Conservation (phyloP, 306 rosid species). For the Cicer pinnatifidum region DNA sequence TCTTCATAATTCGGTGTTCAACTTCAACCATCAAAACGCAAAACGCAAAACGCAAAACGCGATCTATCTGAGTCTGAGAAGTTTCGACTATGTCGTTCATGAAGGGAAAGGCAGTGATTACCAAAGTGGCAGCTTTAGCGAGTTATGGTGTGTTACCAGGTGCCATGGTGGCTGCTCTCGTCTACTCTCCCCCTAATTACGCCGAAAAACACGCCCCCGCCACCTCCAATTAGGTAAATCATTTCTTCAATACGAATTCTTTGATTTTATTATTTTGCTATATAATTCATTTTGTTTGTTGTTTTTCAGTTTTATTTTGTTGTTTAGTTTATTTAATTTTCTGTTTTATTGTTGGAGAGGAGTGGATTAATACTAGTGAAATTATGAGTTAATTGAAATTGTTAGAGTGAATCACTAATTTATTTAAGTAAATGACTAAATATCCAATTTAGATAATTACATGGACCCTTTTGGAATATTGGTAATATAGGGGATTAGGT, state of each 20-base stretch:
- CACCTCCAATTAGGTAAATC: slow-evolving; percentile 30
- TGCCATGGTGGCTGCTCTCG: slow-evolving; percentile 48
- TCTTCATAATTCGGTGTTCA: not conserved
- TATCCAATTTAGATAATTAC: too few relatives aligned
- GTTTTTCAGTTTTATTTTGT: not conserved
- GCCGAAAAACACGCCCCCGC: slow-evolving; percentile 27
- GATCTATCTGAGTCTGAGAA: not conserved
- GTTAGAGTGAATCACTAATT: too few relatives aligned
- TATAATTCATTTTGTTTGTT: not conserved
- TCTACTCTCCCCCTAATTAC: slow-evolving; percentile 51
- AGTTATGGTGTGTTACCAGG: slow-evolving; percentile 47
- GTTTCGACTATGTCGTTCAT: slow-evolving; percentile 40
- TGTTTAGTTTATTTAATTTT: too few relatives aligned
- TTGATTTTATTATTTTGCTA: too few relatives aligned
- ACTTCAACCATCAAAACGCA: not conserved
- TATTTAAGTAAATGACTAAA: too few relatives aligned
- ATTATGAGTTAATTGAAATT: too few relatives aligned
- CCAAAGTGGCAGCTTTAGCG: slow-evolving; percentile 48
- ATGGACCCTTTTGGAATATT: too few relatives aligned
- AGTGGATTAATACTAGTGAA: too few relatives aligned
- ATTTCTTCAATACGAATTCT: not conserved
- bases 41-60: not conserved
- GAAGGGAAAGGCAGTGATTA: slow-evolving; percentile 48
- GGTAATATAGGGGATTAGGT: too few relatives aligned
- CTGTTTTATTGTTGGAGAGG: too few relatives aligned